Evolutionary conservation across 371 early-diverging fungal species (phyloP).

Genomic region (Sporodiniella umbellata): DNA sequence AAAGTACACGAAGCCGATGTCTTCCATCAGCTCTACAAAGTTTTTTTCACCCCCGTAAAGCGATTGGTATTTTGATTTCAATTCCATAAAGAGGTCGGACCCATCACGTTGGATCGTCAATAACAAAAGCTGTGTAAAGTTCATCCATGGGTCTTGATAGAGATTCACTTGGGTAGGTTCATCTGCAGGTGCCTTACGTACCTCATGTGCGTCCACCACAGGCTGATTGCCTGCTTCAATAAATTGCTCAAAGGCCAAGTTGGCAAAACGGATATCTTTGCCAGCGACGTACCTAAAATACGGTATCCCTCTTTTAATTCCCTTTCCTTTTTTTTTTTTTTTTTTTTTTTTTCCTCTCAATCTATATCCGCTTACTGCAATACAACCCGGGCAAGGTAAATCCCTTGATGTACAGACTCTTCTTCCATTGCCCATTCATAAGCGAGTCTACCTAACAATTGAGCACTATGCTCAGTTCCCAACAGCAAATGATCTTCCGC

Average conservation of each 20-base stretch:
- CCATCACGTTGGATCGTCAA: constrained; percentile 69
- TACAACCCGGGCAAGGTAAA: constrained; percentile 76
- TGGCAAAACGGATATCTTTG: constrained; percentile 73
- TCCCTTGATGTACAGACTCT: constrained; percentile 55
- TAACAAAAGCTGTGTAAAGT: constrained; percentile 68
- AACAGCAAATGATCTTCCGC: constrained; percentile 77
- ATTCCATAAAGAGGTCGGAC: constrained; percentile 52
- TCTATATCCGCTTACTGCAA: constrained; percentile 81
- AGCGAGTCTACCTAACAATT: constrained; percentile 66
- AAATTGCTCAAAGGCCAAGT: constrained; percentile 61
- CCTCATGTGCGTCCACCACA: constrained; percentile 25
- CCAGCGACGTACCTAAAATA: constrained; percentile 50
- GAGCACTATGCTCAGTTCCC: constrained; percentile 78
- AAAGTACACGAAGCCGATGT: constrained; percentile 68
- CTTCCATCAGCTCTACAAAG: constrained; percentile 54
- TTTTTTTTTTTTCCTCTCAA: too few relatives aligned
- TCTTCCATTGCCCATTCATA: constrained; percentile 71
- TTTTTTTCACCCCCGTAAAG: constrained; percentile 34
- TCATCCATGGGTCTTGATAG: constrained; percentile 63
- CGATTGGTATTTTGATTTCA: constrained; percentile 53
- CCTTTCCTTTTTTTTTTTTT: not conserved
- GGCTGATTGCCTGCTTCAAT: constrained; percentile 30
- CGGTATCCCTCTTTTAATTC: not conserved
- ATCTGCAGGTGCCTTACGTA: constrained; percentile 36
- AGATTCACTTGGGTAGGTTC: constrained; percentile 33